A percentile compares a stretch with the other conserved stretches of the same genome.
These are phyloP conservation scores for Colletotrichum sp. DNA, from an alignment of 2,329 filamentous ascomycete genomes.

Conservation along the genomic window DNA sequence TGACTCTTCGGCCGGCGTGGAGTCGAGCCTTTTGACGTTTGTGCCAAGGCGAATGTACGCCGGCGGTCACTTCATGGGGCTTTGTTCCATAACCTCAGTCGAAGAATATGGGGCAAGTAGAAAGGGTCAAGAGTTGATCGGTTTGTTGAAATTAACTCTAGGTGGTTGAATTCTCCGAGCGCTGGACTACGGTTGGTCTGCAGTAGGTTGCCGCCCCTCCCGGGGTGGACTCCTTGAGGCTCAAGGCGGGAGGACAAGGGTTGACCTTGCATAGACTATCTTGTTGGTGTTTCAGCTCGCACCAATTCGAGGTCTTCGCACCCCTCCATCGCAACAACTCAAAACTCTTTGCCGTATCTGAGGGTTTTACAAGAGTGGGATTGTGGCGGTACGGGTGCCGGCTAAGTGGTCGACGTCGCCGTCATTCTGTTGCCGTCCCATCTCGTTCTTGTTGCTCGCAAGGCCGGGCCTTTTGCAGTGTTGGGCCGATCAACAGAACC, in stretches of 20 bases:
- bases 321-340: constrained; percentile 19
- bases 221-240: constrained; percentile 3
- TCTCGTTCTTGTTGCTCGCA: not conserved
- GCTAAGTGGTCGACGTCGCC: not conserved
- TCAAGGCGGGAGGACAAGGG: constrained; percentile 13
- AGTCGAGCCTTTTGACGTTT: not conserved
- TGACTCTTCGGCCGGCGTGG: not conserved
- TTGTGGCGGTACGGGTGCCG: constrained; percentile 9
- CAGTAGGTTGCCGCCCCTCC: not conserved
- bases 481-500: not conserved
- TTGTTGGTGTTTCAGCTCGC: constrained; percentile 15
- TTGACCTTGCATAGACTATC: constrained; percentile 12
- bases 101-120: not conserved
- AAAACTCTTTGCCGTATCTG: constrained; percentile 11
- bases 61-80: not conserved
- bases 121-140: not conserved
- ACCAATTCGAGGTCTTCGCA: constrained; percentile 13
- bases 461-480: constrained; percentile 5
- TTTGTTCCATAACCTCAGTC: not conserved
- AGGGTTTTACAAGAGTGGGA: constrained; percentile 15
- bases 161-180: constrained; percentile 4
- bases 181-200: not conserved
- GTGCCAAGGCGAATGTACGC: not conserved
- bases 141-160: not conserved
- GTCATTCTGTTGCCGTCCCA: constrained; percentile 6